phyloP scores from a whole-genome alignment of 179 eudicot genomes.

The Heliamphora ciliata region DNA sequence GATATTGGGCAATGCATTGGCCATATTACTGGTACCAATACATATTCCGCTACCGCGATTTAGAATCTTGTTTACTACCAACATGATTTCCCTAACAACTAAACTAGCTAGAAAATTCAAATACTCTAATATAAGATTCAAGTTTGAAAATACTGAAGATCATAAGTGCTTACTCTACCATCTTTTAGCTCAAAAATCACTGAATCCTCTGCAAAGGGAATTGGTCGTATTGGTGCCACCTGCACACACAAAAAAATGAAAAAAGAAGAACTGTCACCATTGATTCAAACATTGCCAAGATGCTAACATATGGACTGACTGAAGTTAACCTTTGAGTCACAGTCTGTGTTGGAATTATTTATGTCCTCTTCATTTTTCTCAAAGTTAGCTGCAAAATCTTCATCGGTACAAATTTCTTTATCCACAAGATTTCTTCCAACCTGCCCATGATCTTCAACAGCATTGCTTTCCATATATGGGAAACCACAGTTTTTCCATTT shows the following conservation, averaged over 20 bases:
- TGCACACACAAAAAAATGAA: slow-evolving; percentile 17
- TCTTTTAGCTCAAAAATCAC: slow-evolving; percentile 75
- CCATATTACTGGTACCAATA: no score
- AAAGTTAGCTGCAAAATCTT: slow-evolving; percentile 14
- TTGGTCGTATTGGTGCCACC: slow-evolving; percentile 69
- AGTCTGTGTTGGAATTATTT: slow-evolving; percentile 21
- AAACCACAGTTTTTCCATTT: slow-evolving; percentile 58
- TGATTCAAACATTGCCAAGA: neutral
- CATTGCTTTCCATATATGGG: slow-evolving; percentile 28
- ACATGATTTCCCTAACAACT: neutral
- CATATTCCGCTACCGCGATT: no score
- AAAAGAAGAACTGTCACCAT: neutral
- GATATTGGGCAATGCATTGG: no score
- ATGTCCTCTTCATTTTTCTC: slow-evolving; percentile 22
- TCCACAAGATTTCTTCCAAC: slow-evolving; percentile 14
- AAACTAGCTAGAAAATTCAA: no score
- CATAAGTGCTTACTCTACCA: slow-evolving; percentile 59
- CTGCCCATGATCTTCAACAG: slow-evolving; percentile 19
- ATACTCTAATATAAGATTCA: no score
- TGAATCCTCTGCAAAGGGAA: slow-evolving; percentile 54
- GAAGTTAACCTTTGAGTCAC: slow-evolving; percentile 57
- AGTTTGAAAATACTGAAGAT: neutral
- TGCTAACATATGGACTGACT: neutral
- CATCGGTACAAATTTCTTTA: slow-evolving; percentile 20
- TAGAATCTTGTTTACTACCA: neutral